A percentile compares a stretch with the other conserved stretches of the same genome.
phyloP scores from a whole-genome alignment of 129 eudicot genomes.

The Mikania micrantha region DNA sequence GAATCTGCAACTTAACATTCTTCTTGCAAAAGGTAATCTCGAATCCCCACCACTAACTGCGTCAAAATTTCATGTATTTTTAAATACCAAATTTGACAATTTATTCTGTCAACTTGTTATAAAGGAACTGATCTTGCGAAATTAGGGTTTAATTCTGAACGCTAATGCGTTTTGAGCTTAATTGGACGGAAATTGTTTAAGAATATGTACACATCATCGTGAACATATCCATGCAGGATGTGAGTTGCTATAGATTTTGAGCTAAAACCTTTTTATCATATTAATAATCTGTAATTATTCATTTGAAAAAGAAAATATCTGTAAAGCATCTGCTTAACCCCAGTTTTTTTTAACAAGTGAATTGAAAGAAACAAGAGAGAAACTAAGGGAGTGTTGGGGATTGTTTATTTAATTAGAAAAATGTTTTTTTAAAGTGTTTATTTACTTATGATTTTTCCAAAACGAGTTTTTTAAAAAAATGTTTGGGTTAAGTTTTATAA shows the following conservation, averaged over 20 bases:
- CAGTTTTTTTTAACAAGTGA: too few relatives aligned
- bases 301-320: too few relatives aligned
- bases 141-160: slow-evolving; percentile 16
- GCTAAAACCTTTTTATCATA: neutral
- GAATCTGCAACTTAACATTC: neutral
- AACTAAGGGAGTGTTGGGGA: too few relatives aligned
- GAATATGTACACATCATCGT: neutral
- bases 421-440: too few relatives aligned
- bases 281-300: too few relatives aligned
- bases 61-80: neutral
- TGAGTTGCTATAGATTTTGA: neutral
- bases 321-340: too few relatives aligned
- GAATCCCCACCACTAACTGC: neutral
- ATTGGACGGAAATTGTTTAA: neutral
- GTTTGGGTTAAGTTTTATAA: too few relatives aligned
- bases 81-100: neutral
- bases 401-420: too few relatives aligned
- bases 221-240: neutral
- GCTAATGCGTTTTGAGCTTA: slow-evolving; percentile 1
- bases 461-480: too few relatives aligned
- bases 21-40: slow-evolving; percentile 9
- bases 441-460: too few relatives aligned
- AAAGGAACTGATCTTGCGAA: neutral
- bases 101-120: neutral
- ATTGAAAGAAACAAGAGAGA: too few relatives aligned